These are phyloP conservation scores for Bocquillonia castaneifolia DNA, from an alignment of 441 rosid genomes.

Conservation along the genomic window DNA sequence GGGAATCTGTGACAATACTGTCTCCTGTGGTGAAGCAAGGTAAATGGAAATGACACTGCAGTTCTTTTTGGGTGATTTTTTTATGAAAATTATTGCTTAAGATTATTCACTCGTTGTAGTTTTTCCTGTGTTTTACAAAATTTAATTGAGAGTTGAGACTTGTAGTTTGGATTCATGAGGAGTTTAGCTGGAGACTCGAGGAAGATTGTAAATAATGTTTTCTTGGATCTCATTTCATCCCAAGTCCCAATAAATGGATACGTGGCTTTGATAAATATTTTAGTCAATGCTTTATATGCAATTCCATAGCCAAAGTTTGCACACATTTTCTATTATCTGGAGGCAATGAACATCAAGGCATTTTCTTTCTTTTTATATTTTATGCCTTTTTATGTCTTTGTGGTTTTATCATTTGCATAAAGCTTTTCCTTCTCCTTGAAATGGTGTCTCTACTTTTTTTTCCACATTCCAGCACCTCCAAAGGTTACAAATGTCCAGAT, in stretches of 20 bases:
- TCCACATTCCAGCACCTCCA: constrained; percentile 74
- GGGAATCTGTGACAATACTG: constrained; percentile 61
- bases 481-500: constrained; percentile 82
- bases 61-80: too few relatives aligned
- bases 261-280: neutral
- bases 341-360: neutral
- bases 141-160: neutral
- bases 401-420: constrained; percentile 22
- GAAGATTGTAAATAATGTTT: neutral
- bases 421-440: constrained; percentile 20
- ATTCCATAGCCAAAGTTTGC: too few relatives aligned
- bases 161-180: neutral
- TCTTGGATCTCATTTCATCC: neutral
- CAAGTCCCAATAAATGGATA: neutral
- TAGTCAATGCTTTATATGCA: neutral
- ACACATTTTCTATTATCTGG: neutral
- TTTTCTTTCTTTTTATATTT: constrained; percentile 2
- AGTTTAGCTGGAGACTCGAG: neutral
- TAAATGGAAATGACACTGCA: constrained; percentile 30
- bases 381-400: neutral
- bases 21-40: constrained; percentile 79
- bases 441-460: constrained; percentile 20
- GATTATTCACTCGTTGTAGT: neutral
- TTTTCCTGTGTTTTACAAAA: neutral
- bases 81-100: neutral